These are phyloP conservation scores for Rhizopogon vesiculosus DNA, from an alignment of 768 basidiomycete species.

Conservation along the genomic window DNA sequence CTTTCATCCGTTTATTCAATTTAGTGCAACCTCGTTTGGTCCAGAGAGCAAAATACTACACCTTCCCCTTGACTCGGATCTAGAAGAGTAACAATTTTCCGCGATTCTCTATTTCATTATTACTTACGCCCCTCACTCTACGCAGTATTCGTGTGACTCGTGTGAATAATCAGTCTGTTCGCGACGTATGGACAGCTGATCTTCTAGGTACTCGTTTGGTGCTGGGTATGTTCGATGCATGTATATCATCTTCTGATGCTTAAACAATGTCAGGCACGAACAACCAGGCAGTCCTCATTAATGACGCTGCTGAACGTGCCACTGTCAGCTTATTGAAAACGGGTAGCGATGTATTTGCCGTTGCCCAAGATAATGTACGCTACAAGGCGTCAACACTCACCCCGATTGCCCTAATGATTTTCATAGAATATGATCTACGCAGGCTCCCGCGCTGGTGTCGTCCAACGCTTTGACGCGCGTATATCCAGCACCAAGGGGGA, in stretches of 20 bases:
- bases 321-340: conserved; percentile 42
- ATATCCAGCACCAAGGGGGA: conserved; percentile 29
- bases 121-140: neutral
- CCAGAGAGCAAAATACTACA: conserved; percentile 41
- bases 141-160: conserved; percentile 15
- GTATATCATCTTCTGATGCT: neutral
- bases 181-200: conserved; percentile 57
- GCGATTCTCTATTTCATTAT: neutral
- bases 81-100: conserved; percentile 31
- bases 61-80: conserved; percentile 37
- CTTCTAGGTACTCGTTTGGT: conserved; percentile 44
- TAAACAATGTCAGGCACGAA: conserved; percentile 41
- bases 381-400: neutral
- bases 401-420: neutral
- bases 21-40: conserved; percentile 55
- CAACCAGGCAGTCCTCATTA: conserved; percentile 45
- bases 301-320: conserved; percentile 39
- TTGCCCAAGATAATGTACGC: conserved; percentile 48
- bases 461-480: conserved; percentile 57
- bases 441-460: conserved; percentile 55
- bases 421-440: conserved; percentile 47
- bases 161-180: conserved; percentile 33
- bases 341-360: conserved; percentile 58
- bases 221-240: conserved; percentile 37
- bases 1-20: conserved; percentile 3